Base-by-base conservation (phyloP, 2,329 filamentous ascomycete species). In the Fusarium succisae region DNA sequence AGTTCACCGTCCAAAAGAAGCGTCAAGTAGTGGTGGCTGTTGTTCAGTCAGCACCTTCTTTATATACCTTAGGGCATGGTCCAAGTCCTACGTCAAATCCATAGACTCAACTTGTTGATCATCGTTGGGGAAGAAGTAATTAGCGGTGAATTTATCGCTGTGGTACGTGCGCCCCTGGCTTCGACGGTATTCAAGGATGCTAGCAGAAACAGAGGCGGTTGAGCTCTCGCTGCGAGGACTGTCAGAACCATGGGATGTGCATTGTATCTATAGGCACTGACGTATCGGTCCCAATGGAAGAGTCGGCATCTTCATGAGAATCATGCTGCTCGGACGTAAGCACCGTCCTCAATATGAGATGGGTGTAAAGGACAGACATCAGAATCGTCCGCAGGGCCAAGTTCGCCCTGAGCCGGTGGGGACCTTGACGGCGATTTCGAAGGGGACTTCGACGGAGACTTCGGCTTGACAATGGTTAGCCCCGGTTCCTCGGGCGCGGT, bases 31-130 rank as follows among this genome's bases (percentile, higher is more conserved):
- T 63, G 60, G 18, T 63, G 60, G 2, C 60, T 63, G 11, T 10
- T 35, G 1, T 1, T 1, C 0, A 7, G 13, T 63, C 1, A 63
- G 18, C 6, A 7, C 6, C 9, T 3, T 1, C 0, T 37, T 11
- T 0, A 7, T 15, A 0, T 0, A 7, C 3, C 4, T 26, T 2
- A 1, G 5, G 9, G 5, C 1, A 32, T 5, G 8, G 3, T 0
- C 2, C 0, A 7, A 18, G 13, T 1, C 55, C 1, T 8, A 64
- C 61, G 61, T 64, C 3, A 64, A 43, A 2, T 64, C 61, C 61
- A 64, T 61, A 12, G 55, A 60, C 55, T 60, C 43, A 2, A 50
- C 17, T 12, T 64, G 55, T 26, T 64, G 43, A 9, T 64, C 44
- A 2, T 64, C 61, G 3, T 64, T 64, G 9, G 61, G 61, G 3